A percentile compares a stretch with the other conserved stretches of the same genome.
Conservation (phyloP, 768 basidiomycete genomes). For the Podaxis pistillaris region DNA sequence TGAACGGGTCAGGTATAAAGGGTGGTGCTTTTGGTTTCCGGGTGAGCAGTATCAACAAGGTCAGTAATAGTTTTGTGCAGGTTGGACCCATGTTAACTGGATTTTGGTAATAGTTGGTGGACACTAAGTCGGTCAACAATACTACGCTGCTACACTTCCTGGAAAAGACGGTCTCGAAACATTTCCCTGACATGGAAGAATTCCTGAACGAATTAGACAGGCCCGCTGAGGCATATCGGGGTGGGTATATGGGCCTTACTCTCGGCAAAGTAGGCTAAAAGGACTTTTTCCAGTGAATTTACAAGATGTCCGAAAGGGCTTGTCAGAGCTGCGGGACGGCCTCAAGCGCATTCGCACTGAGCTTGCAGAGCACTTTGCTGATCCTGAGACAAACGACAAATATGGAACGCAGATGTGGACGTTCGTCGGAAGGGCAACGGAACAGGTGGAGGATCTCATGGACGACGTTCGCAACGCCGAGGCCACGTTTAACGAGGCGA, state of each 20-base stretch:
- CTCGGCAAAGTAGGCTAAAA: background rate
- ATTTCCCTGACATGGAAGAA: slow-evolving; percentile 83
- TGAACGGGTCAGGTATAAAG: slow-evolving; percentile 95
- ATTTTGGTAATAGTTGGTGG: slow-evolving; percentile 66
- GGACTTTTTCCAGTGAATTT: slow-evolving; percentile 64
- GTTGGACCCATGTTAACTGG: background rate
- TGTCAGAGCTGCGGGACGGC: slow-evolving; percentile 70
- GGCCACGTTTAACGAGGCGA: slow-evolving; percentile 77
- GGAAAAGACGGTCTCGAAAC: slow-evolving; percentile 81
- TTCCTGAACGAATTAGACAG: slow-evolving; percentile 88
- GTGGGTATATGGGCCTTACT: slow-evolving; percentile 36
- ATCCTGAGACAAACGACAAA: slow-evolving; percentile 66
- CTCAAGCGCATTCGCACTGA: slow-evolving; percentile 81
- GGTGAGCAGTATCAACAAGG: slow-evolving; percentile 97
- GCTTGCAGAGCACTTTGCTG: slow-evolving; percentile 74
- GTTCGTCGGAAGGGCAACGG: slow-evolving; percentile 75
- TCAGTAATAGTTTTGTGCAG: slow-evolving; percentile 24
- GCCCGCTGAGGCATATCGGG: slow-evolving; percentile 91
- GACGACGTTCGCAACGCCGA: slow-evolving; percentile 90
- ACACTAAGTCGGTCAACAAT: slow-evolving; percentile 95
- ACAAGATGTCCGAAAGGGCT: slow-evolving; percentile 78
- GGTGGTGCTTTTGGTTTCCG: slow-evolving; percentile 98
- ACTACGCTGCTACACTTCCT: slow-evolving; percentile 94
- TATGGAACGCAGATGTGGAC: slow-evolving; percentile 93
- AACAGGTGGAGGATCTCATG: slow-evolving; percentile 75